Conservation (phyloP, 768 basidiomycete genomes). For the Coprinopsis marcescibilis region DNA sequence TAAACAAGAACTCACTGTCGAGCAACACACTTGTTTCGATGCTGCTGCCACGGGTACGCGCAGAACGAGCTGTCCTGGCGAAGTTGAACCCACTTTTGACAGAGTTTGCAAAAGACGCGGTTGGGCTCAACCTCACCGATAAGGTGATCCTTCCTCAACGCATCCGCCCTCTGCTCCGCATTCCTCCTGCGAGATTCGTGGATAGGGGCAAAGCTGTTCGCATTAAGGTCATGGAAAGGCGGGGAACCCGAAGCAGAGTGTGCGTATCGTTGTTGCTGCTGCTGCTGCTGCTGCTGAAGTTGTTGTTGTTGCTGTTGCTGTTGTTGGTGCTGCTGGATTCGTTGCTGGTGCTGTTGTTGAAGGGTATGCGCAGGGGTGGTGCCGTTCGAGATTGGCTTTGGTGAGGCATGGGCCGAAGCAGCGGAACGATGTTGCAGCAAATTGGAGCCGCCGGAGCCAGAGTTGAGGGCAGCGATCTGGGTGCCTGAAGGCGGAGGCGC, state of each 20-base stretch:
- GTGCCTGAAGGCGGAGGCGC: slow-evolving; percentile 5
- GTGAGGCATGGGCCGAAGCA: slow-evolving; percentile 24
- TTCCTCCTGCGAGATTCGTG: slow-evolving; percentile 69
- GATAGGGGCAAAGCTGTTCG: slow-evolving; percentile 47
- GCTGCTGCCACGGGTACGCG: slow-evolving; percentile 78
- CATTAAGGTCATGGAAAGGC: slow-evolving; percentile 54
- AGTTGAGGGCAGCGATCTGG: background rate
- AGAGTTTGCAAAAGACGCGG: slow-evolving; percentile 67
- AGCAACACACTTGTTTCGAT: slow-evolving; percentile 70
- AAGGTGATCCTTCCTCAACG: slow-evolving; percentile 58
- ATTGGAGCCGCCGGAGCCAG: background rate
- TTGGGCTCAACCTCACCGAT: slow-evolving; percentile 70
- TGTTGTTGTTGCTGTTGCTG: too few species aligned
- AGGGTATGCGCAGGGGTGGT: too few species aligned
- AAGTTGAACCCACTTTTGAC: slow-evolving; percentile 80
- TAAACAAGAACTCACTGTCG: slow-evolving; percentile 47
- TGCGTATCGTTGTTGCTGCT: background rate
- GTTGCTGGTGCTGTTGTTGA: too few species aligned
- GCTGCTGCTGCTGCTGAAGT: too few species aligned
- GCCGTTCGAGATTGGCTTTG: too few species aligned
- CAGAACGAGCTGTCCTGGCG: slow-evolving; percentile 75
- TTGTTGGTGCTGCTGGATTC: too few species aligned
- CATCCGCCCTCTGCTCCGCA: slow-evolving; percentile 73
- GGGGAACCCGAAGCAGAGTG: slow-evolving; percentile 15
- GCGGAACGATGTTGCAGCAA: too few species aligned